Evolutionary conservation across 2,329 filamentous ascomycete genomes (phyloP).

Genomic region (Colletotrichum sp.): DNA sequence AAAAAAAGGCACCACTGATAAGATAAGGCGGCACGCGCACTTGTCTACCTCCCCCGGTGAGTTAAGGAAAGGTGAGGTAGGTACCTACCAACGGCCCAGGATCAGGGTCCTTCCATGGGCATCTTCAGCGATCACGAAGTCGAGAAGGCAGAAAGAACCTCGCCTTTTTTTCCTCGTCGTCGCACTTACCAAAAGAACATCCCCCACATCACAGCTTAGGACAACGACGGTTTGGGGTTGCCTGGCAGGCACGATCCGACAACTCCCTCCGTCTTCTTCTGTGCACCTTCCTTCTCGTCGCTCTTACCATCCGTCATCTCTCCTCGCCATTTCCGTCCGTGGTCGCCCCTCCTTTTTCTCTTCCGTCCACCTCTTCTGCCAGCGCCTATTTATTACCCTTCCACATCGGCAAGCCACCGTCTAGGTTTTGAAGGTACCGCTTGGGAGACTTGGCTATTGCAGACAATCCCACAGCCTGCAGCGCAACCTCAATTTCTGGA

Average conservation of each 20-base stretch:
- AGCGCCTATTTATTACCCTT: background rate
- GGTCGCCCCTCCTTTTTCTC: background rate
- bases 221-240: background rate
- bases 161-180: background rate
- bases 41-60: background rate
- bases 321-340: background rate
- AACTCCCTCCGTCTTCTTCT: background rate
- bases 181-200: background rate
- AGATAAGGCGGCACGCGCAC: constrained; percentile 4
- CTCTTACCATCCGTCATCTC: background rate
- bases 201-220: background rate
- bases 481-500: background rate
- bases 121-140: background rate
- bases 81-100: background rate
- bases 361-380: background rate
- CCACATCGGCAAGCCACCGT: background rate
- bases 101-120: background rate
- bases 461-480: constrained; percentile 4
- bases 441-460: background rate
- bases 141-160: background rate
- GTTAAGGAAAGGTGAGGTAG: background rate
- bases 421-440: background rate
- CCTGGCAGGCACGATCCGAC: background rate
- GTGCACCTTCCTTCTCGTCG: background rate
- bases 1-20: background rate